These are phyloP conservation scores for Chytriomyces hyalinus DNA, from an alignment of 192 early-diverging fungal genomes.

Conservation along the genomic window DNA sequence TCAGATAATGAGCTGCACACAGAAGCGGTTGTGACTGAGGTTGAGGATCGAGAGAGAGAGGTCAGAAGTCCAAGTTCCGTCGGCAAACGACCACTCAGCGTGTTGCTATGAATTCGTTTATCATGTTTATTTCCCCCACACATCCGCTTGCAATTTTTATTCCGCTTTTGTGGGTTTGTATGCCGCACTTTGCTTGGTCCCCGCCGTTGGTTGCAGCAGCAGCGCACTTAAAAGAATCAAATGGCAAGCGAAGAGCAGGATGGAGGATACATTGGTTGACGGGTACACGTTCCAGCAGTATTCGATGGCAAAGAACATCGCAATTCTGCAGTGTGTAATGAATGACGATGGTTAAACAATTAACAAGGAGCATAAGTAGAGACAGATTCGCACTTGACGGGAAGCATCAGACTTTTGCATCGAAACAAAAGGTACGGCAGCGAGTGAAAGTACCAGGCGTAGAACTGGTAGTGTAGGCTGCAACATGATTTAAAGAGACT, in stretches of 20 bases:
- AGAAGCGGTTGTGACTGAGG: too few species aligned
- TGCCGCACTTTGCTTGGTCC: not conserved
- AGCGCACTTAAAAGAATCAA: slow-evolving; percentile 30
- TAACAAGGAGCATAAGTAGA: not conserved
- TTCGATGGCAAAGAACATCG: slow-evolving; percentile 62
- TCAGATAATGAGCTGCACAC: too few species aligned
- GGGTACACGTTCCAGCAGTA: slow-evolving; percentile 89
- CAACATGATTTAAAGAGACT: too few species aligned
- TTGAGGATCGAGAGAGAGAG: too few species aligned
- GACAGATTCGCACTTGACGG: slow-evolving; percentile 34
- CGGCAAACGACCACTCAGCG: too few species aligned
- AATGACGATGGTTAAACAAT: slow-evolving; percentile 7
- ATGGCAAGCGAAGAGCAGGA: slow-evolving; percentile 50
- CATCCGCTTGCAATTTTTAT: too few species aligned
- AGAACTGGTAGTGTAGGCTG: slow-evolving; percentile 96
- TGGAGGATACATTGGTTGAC: slow-evolving; percentile 63
- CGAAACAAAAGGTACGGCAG: slow-evolving; percentile 82
- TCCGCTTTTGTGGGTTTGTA: too few species aligned
- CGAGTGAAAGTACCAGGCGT: slow-evolving; percentile 89
- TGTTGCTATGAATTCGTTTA: too few species aligned
- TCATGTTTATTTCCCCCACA: too few species aligned
- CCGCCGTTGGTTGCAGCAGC: slow-evolving; percentile 6
- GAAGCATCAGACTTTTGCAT: slow-evolving; percentile 20
- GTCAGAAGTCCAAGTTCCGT: too few species aligned
- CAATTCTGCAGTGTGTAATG: slow-evolving; percentile 24